Base-by-base conservation (phyloP, 2,329 filamentous ascomycete genomes). In the Neofusicoccum sp. region DNA sequence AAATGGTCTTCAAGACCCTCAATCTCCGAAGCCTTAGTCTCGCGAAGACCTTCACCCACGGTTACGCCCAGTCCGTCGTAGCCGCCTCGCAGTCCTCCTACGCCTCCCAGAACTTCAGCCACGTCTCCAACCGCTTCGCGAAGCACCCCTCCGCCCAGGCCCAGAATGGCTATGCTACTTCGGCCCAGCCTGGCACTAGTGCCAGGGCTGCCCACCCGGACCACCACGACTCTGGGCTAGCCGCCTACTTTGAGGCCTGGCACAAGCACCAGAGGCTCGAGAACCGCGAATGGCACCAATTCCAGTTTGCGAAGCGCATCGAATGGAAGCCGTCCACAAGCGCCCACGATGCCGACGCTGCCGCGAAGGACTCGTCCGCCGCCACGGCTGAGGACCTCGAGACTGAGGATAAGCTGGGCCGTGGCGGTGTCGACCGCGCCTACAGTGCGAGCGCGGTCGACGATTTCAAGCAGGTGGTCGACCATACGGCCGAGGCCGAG, bases 31-130 rank as follows among this genome's bases (percentile, higher is more conserved):
- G 95, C 84, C 91, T 94, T 86, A 93, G 92, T 89, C 90, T 97
- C 81, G 89, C 92, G 76, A 98, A 98, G 84, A 93, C 93, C 74
- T 90, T 98, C 79, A 94, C 92, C 78, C 92, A 98, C 87, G 94
- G 94, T 81, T 98, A 97, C 86, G 93, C 93, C 72, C 94, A 98
- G 79, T 97, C 93, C 67, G 90, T 98, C 80, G 93, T 99, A 81
- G 95, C 95, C 74, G 94, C 93, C 73, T 92, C 92, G 68, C 93
- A 97, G 85, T 89, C 90, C 82, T 85, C 87, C 84, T 85, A 92
- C 88, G 84, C 88, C 81, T 76, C 92, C 45, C 83, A 85, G 67
- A 83, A 84, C 69, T 80, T 87, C 71, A 74, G 49, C 64, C 74
- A 73, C 70, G 69, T 63, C 43, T 72, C 75, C 64, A 73, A 74